These are phyloP conservation scores for Mayamaea pseudoterrestris DNA, from an alignment of 108 stramenopile species.

Conservation along the genomic window DNA sequence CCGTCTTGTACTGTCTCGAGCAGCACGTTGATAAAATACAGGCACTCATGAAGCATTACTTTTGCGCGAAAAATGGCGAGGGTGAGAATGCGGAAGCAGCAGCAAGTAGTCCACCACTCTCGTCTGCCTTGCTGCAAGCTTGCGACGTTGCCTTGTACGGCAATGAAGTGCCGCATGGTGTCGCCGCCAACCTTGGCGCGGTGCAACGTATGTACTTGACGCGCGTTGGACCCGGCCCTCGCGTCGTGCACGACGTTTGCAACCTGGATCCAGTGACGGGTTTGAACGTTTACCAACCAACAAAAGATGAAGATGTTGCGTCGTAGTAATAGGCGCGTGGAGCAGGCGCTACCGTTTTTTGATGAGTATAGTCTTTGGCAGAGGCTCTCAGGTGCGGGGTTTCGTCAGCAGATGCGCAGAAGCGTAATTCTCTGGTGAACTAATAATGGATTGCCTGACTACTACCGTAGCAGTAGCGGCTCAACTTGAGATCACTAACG, in stretches of 20 bases:
- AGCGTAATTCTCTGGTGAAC: no score
- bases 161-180: slow-evolving; percentile 17
- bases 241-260: slow-evolving; percentile 16
- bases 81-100: background rate
- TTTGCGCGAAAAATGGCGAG: slow-evolving; percentile 17
- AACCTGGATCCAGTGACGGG: slow-evolving; percentile 40
- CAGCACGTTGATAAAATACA: slow-evolving; percentile 50
- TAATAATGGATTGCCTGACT: no score
- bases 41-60: slow-evolving; percentile 67
- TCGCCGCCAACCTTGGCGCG: slow-evolving; percentile 41
- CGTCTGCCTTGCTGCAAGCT: background rate
- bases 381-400: no score
- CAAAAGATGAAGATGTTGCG: no score
- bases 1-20: slow-evolving; percentile 78
- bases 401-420: no score
- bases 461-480: no score
- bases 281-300: slow-evolving; percentile 27
- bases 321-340: no score
- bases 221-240: slow-evolving; percentile 66
- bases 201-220: slow-evolving; percentile 80
- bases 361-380: no score
- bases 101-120: background rate
- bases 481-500: no score
- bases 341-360: no score
- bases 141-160: background rate